Conservation (phyloP, 2,329 filamentous ascomycete genomes). For the Penicillium sp. region DNA sequence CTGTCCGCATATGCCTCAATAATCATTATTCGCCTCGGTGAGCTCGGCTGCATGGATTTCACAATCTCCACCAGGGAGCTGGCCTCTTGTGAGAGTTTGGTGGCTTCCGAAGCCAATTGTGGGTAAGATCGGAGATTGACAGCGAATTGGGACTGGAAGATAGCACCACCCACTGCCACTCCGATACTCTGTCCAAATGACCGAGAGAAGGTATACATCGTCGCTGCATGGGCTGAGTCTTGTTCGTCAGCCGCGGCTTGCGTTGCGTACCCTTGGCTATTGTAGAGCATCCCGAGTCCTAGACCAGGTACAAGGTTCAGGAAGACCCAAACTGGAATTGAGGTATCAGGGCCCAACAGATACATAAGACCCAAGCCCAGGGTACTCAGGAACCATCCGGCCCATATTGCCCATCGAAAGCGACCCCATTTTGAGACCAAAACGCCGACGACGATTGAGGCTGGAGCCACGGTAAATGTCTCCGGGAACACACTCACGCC, state of each 20-base stretch:
- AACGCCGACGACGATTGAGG: conserved; percentile 9
- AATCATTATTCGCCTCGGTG: background rate
- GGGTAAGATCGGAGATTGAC: conserved; percentile 6
- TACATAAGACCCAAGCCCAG: conserved; percentile 13
- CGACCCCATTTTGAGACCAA: conserved; percentile 12
- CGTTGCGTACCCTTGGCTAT: conserved; percentile 9
- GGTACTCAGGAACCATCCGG: conserved; percentile 11
- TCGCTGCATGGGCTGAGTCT: conserved; percentile 11
- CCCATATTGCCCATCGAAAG: conserved; percentile 15
- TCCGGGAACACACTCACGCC: conserved; percentile 14
- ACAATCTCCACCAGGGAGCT: conserved; percentile 4
- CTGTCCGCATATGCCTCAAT: conserved; percentile 5
- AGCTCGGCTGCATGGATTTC: background rate
- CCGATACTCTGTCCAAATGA: conserved; percentile 15
- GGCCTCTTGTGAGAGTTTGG: conserved; percentile 1
- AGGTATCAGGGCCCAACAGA: conserved; percentile 5
- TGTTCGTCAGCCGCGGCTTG: conserved; percentile 12
- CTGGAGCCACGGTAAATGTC: conserved; percentile 20
- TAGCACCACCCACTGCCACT: conserved; percentile 12
- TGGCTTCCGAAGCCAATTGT: background rate
- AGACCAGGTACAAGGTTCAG: conserved; percentile 11
- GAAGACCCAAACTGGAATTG: conserved; percentile 10
- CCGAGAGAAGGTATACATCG: conserved; percentile 15
- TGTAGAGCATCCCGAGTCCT: conserved; percentile 14
- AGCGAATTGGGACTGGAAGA: conserved; percentile 7